Conservation (phyloP, 768 basidiomycete species). For the Podaxis mareebaensis region DNA sequence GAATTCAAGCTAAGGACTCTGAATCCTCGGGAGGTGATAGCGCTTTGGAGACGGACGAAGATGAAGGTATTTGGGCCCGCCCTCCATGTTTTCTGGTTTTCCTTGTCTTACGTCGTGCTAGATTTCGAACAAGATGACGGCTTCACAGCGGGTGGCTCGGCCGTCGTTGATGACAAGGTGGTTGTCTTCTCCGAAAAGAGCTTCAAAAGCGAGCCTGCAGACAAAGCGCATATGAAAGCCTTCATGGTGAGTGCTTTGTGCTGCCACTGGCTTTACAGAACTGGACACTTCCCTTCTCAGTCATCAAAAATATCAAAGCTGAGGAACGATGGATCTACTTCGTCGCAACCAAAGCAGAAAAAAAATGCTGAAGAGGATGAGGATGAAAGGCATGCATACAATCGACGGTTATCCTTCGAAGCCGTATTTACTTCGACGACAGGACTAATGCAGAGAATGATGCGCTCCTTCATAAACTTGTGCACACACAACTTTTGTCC, state of each 20-base stretch:
- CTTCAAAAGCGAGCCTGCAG: conserved; percentile 23
- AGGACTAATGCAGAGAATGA: conserved; percentile 82
- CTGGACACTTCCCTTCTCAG: conserved; percentile 34
- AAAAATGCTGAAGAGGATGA: conserved; percentile 55
- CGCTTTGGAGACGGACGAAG: conserved; percentile 18
- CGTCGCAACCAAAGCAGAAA: conserved; percentile 25
- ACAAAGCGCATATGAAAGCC: conserved; percentile 54
- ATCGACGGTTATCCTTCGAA: neutral
- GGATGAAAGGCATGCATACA: conserved; percentile 50
- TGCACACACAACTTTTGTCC: conserved; percentile 79
- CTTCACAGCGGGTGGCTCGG: conserved; percentile 34
- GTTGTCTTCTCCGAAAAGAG: conserved; percentile 50
- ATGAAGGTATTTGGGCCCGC: conserved; percentile 7
- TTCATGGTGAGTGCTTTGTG: conserved; percentile 64
- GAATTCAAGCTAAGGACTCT: conserved; percentile 26
- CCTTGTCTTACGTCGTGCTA: conserved; percentile 14
- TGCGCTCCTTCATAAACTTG: conserved; percentile 70
- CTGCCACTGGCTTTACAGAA: neutral
- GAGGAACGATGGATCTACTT: conserved; percentile 32
- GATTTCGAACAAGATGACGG: conserved; percentile 49
- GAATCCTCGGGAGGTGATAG: conserved; percentile 22
- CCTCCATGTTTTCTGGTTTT: neutral
- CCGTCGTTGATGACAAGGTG: conserved; percentile 39
- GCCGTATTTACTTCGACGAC: conserved; percentile 10
- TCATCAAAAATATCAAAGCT: conserved; percentile 78